Evolutionary conservation across 495 filamentous ascomycete genomes (phyloP).

Genomic region (Penicillium cinerascens): DNA sequence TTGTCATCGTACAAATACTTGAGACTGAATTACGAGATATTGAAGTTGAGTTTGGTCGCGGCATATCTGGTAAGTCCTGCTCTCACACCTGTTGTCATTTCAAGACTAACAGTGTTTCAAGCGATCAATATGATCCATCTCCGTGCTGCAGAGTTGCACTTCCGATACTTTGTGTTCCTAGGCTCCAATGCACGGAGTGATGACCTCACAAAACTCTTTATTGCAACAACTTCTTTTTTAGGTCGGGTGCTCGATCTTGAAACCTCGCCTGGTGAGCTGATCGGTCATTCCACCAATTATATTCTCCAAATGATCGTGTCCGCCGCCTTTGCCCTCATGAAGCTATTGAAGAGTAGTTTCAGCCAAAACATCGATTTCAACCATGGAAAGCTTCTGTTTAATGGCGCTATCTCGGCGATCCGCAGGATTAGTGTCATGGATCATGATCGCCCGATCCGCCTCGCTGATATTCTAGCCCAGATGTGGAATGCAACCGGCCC

Average conservation of each 20-base stretch:
- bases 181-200: constrained; percentile 60
- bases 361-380: constrained; percentile 62
- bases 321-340: constrained; percentile 79
- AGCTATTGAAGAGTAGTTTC: constrained; percentile 80
- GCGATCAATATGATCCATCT: constrained; percentile 58
- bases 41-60: constrained; percentile 44
- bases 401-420: constrained; percentile 71
- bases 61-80: constrained; percentile 47
- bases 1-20: constrained; percentile 58
- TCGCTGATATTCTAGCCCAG: constrained; percentile 46
- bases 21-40: constrained; percentile 52
- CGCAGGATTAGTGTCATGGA: constrained; percentile 74
- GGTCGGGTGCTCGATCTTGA: constrained; percentile 46
- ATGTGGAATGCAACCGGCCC: constrained; percentile 47
- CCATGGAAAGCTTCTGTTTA: constrained; percentile 74
- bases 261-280: constrained; percentile 48
- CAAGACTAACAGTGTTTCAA: constrained; percentile 54
- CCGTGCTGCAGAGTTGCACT: constrained; percentile 43
- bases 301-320: constrained; percentile 92
- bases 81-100: constrained; percentile 58
- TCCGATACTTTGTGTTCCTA: constrained; percentile 46
- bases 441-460: constrained; percentile 73
- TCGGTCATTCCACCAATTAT: constrained; percentile 79
- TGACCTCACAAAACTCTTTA: constrained; percentile 65
- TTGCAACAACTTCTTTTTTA: constrained; percentile 54